A percentile compares a stretch with the other conserved stretches of the same genome.
phyloP scores from a whole-genome alignment of 2,329 filamentous ascomycete genomes.

The Aspergillus fructus region DNA sequence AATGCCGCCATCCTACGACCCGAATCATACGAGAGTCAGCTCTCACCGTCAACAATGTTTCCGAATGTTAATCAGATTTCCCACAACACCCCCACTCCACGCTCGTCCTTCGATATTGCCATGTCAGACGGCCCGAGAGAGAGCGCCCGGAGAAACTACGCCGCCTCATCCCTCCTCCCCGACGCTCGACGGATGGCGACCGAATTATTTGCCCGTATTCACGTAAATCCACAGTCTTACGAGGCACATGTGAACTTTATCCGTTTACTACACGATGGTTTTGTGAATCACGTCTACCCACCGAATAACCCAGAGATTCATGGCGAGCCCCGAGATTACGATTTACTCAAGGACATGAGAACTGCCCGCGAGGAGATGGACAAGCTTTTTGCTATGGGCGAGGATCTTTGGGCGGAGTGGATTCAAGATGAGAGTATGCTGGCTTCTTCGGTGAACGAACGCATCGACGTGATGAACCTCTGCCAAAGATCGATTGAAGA shows the following conservation, averaged over 20 bases:
- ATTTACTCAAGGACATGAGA: conserved; percentile 47
- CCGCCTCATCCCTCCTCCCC: conserved; percentile 41
- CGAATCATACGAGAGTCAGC: conserved; percentile 44
- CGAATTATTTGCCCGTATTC: conserved; percentile 42
- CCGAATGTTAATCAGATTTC: conserved; percentile 38
- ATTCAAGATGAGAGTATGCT: conserved; percentile 62
- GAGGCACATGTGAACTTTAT: conserved; percentile 49
- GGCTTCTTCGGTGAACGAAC: conserved; percentile 56
- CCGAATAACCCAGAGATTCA: conserved; percentile 45
- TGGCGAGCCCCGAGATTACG: conserved; percentile 46
- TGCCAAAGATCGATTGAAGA: conserved; percentile 60
- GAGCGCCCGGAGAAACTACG: conserved; percentile 40
- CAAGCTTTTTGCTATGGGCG: conserved; percentile 62
- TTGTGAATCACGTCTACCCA: conserved; percentile 48
- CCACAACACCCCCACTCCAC: conserved; percentile 41
- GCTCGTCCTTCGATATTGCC: conserved; percentile 45
- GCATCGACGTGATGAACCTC: conserved; percentile 59
- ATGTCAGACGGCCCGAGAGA: conserved; percentile 46
- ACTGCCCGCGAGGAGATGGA: conserved; percentile 58
- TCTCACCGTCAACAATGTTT: conserved; percentile 44
- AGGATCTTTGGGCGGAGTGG: conserved; percentile 63
- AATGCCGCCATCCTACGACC: conserved; percentile 40
- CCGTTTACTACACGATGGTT: conserved; percentile 47
- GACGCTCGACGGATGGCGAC: conserved; percentile 43
- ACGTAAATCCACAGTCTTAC: conserved; percentile 48